Evolutionary conservation across 1,284 basidiomycete genomes (phyloP).

Genomic region (Kwoniella shivajii): DNA sequence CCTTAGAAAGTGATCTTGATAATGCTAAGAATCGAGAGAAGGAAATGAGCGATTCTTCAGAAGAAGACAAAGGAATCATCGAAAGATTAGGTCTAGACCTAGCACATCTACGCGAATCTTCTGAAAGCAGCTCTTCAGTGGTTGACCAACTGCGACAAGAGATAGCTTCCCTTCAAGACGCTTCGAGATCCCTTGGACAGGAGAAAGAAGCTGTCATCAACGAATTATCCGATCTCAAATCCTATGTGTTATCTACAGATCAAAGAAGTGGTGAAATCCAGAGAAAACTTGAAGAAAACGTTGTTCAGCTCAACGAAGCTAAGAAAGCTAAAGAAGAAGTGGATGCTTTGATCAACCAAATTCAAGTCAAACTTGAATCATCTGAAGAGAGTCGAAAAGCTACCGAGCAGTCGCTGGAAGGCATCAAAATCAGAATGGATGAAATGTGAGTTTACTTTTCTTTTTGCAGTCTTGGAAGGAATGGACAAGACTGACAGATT

Average conservation of each 20-base stretch:
- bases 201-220: neutral
- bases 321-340: neutral
- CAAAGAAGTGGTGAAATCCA: neutral
- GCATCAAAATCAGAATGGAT: neutral
- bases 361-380: neutral
- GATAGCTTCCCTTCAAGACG: neutral
- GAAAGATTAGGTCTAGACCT: neutral
- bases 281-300: neutral
- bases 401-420: neutral
- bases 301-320: neutral
- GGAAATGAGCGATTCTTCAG: neutral
- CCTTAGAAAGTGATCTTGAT: neutral
- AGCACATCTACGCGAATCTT: neutral
- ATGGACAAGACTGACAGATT: neutral
- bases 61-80: neutral
- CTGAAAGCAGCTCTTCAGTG: neutral
- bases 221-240: neutral
- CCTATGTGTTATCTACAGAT: neutral
- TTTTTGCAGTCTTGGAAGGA: neutral
- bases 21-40: neutral
- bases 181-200: neutral
- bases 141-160: constrained; percentile 1
- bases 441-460: constrained; percentile 2
- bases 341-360: neutral
- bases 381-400: neutral